These are phyloP conservation scores for Eutypella sp. DNA, from an alignment of 2,329 filamentous ascomycete species.

Conservation along the genomic window DNA sequence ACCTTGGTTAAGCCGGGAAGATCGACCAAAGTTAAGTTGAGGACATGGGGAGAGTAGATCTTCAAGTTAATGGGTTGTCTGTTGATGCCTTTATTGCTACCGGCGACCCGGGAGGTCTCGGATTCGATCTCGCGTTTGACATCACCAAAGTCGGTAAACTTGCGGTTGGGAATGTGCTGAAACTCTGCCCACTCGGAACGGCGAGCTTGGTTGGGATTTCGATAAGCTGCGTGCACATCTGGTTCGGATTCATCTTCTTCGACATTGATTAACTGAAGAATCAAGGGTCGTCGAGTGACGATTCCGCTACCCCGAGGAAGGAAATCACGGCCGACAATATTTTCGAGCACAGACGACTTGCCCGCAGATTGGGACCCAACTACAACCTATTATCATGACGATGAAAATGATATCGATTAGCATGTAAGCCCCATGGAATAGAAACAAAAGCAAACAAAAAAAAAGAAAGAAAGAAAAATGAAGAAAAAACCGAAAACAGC, in stretches of 20 bases:
- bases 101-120: slow-evolving; percentile 85
- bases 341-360: slow-evolving; percentile 97
- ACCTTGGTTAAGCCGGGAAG: slow-evolving; percentile 95
- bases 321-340: slow-evolving; percentile 97
- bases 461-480: slow-evolving; percentile 9
- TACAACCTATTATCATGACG: slow-evolving; percentile 63
- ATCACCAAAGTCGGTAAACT: slow-evolving; percentile 85
- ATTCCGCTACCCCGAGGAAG: slow-evolving; percentile 94
- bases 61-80: slow-evolving; percentile 96
- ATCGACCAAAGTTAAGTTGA: slow-evolving; percentile 95
- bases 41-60: slow-evolving; percentile 93
- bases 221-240: slow-evolving; percentile 67
- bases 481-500: too few relatives aligned
- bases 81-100: slow-evolving; percentile 98
- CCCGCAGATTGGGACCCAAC: slow-evolving; percentile 97
- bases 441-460: background rate
- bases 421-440: slow-evolving; percentile 5
- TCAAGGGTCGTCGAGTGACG: slow-evolving; percentile 87
- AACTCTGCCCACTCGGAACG: slow-evolving; percentile 87
- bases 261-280: slow-evolving; percentile 97
- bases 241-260: slow-evolving; percentile 66
- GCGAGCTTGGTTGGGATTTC: slow-evolving; percentile 65
- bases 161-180: slow-evolving; percentile 84
- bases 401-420: slow-evolving; percentile 7
- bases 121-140: slow-evolving; percentile 97